phyloP scores from a whole-genome alignment of 257 asterid genomes.

The Lycium barbarum region DNA sequence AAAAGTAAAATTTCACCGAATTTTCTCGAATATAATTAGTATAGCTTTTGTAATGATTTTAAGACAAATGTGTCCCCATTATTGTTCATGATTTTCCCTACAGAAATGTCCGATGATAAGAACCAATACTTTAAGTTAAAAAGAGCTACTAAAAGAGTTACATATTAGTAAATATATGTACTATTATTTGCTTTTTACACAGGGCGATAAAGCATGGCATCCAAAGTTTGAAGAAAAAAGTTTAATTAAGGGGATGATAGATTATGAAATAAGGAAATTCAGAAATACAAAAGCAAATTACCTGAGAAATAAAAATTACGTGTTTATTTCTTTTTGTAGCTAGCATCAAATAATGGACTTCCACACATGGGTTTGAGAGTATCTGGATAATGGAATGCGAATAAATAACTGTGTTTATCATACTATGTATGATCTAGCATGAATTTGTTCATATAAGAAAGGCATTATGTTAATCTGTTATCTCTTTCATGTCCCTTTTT shows the following conservation, averaged over 20 bases:
- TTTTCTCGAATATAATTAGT: conserved; percentile 25
- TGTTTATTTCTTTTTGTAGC: not conserved
- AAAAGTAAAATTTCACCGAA: conserved; percentile 26
- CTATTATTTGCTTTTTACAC: not conserved
- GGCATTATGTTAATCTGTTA: not conserved
- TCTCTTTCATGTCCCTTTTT: not conserved
- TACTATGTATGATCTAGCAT: not conserved
- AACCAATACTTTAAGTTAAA: not conserved
- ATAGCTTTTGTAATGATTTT: conserved; percentile 37
- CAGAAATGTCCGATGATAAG: conserved; percentile 33
- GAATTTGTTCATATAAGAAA: not conserved
- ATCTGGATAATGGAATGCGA: not conserved
- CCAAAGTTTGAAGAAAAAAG: not conserved
- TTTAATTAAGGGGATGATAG: not conserved
- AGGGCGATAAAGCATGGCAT: conserved; percentile 20
- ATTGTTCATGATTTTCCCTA: conserved; percentile 46
- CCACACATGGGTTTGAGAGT: conserved; percentile 1
- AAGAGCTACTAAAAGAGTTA: conserved; percentile 13
- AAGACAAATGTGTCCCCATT: conserved; percentile 50
- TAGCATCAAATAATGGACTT: not conserved
- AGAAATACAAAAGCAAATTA: not conserved
- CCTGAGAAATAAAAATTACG: not conserved
- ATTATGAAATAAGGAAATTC: not conserved
- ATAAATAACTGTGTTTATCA: not conserved
- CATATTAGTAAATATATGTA: conserved; percentile 13